phyloP scores from a whole-genome alignment of 495 filamentous ascomycete species.

The Penicillium egyptiacum region DNA sequence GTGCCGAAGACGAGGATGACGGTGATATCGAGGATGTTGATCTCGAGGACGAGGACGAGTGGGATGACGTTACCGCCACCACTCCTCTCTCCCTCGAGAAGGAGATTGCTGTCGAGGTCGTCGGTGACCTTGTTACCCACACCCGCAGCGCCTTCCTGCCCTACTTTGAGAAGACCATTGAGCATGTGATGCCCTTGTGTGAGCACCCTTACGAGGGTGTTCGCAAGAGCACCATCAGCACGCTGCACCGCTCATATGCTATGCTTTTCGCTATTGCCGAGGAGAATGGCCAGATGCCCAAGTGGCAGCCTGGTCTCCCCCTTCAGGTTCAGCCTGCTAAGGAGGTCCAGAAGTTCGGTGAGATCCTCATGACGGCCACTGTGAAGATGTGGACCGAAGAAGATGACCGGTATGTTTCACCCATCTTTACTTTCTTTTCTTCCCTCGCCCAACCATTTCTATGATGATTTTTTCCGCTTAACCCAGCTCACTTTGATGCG shows the following conservation, averaged over 20 bases:
- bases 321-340: conserved; percentile 71
- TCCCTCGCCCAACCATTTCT: conserved; percentile 24
- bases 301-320: conserved; percentile 88
- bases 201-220: conserved; percentile 93
- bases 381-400: conserved; percentile 85
- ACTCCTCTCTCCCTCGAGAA: conserved; percentile 92
- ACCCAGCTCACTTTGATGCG: conserved; percentile 99
- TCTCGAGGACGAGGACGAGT: conserved; percentile 74
- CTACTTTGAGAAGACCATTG: conserved; percentile 88
- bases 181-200: conserved; percentile 71
- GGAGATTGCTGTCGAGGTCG: conserved; percentile 92
- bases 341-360: conserved; percentile 82
- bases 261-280: conserved; percentile 86
- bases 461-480: conserved; percentile 93
- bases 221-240: conserved; percentile 84
- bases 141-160: conserved; percentile 75
- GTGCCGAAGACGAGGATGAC: conserved; percentile 56
- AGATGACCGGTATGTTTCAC: conserved; percentile 73
- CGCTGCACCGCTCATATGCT: conserved; percentile 89
- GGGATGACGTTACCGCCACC: conserved; percentile 78
- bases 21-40: conserved; percentile 62
- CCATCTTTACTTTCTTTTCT: conserved; percentile 30
- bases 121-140: conserved; percentile 88
- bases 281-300: conserved; percentile 71
- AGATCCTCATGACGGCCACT: conserved; percentile 81